Percentiles rank a stretch among this genome's conserved stretches.
These are phyloP conservation scores for Chenopodium formosanum DNA, from an alignment of 148 eudicot genomes.

Conservation along the genomic window DNA sequence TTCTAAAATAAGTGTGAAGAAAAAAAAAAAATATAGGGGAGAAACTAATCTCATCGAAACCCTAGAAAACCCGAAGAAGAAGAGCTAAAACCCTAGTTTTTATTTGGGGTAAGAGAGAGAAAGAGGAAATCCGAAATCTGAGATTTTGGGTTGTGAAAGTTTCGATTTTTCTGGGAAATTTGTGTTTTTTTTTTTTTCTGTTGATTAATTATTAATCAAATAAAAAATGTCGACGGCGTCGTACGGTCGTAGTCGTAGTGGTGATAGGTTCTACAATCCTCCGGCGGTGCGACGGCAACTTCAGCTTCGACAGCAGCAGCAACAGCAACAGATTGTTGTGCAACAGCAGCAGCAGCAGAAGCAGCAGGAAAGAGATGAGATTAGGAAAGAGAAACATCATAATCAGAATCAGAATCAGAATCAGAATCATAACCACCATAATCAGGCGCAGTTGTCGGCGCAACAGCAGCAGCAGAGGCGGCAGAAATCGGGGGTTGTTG, in stretches of 20 bases:
- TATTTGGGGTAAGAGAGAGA: neutral
- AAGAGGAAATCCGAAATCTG: neutral
- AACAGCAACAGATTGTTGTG: slow-evolving; percentile 28
- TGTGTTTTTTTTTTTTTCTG: neutral
- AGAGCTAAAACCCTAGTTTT: slow-evolving; percentile 23
- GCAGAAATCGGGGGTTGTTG: slow-evolving; percentile 15
- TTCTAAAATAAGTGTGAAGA: no score
- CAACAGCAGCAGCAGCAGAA: slow-evolving; percentile 31
- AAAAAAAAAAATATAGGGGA: no score
- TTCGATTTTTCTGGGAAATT: neutral
- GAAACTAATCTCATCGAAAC: slow-evolving; percentile 10
- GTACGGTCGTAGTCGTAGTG: slow-evolving; percentile 48
- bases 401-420: neutral
- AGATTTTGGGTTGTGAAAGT: no score
- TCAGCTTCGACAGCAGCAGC: slow-evolving; percentile 40
- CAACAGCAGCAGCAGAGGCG: slow-evolving; percentile 21
- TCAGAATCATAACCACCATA: neutral
- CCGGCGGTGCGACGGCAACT: slow-evolving; percentile 63
- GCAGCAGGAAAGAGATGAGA: slow-evolving; percentile 16
- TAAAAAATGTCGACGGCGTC: slow-evolving; percentile 38
- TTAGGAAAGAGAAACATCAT: slow-evolving; percentile 15
- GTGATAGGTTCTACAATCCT: slow-evolving; percentile 65
- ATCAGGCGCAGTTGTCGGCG: neutral
- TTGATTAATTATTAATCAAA: no score
- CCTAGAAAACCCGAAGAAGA: slow-evolving; percentile 10